Conservation (phyloP, 176 grass and related monocot genomes). For the Zizania latifolia region DNA sequence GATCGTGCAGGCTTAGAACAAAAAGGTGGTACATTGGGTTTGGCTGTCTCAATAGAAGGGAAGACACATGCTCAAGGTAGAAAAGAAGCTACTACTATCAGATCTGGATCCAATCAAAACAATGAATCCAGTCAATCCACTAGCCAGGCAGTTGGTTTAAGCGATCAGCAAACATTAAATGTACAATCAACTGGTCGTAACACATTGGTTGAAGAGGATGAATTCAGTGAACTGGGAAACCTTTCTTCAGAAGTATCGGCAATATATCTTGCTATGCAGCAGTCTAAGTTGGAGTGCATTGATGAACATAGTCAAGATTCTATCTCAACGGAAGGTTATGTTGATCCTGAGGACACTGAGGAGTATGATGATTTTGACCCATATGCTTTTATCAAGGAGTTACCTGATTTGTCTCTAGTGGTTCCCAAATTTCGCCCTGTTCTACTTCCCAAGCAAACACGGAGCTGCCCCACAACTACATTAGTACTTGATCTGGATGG, state of each 20-base stretch:
- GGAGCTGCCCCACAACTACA: slow-evolving; percentile 79
- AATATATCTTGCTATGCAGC: slow-evolving; percentile 65
- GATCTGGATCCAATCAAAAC: background rate
- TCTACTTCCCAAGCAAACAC: slow-evolving; percentile 89
- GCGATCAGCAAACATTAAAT: slow-evolving; percentile 8
- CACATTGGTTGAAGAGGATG: slow-evolving; percentile 43
- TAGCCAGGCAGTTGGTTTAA: slow-evolving; percentile 10
- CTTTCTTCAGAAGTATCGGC: slow-evolving; percentile 85
- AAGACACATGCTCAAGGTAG: slow-evolving; percentile 9
- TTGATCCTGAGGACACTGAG: slow-evolving; percentile 53
- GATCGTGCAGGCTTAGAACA: slow-evolving; percentile 10
- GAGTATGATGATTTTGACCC: slow-evolving; percentile 77
- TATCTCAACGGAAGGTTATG: slow-evolving; percentile 50
- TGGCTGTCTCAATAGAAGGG: slow-evolving; percentile 24
- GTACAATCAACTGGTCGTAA: slow-evolving; percentile 31
- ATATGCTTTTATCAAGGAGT: slow-evolving; percentile 68
- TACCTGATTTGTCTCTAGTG: slow-evolving; percentile 80
- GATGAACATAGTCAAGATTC: slow-evolving; percentile 83
- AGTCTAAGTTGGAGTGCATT: slow-evolving; percentile 70
- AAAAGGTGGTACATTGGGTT: slow-evolving; percentile 22
- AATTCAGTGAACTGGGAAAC: slow-evolving; percentile 66
- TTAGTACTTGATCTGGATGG: slow-evolving; percentile 96
- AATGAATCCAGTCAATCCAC: background rate
- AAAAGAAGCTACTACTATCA: slow-evolving; percentile 19
- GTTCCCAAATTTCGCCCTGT: slow-evolving; percentile 85